phyloP scores from a whole-genome alignment of 495 filamentous ascomycete genomes.

The Tuber microsphaerosporum region DNA sequence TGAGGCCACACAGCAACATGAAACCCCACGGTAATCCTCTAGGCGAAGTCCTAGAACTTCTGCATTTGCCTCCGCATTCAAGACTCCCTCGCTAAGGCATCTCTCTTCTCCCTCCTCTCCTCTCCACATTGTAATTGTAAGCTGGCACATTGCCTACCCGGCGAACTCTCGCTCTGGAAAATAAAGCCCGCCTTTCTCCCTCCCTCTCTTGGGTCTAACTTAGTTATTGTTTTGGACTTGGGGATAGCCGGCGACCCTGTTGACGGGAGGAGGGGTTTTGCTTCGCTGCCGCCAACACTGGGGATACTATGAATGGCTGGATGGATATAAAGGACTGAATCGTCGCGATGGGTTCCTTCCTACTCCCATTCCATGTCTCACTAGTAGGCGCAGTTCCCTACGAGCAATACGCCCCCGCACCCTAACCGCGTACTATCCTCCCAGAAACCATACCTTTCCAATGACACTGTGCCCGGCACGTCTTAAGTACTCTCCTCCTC shows the following conservation, averaged over 20 bases:
- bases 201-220: neutral
- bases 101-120: neutral
- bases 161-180: neutral
- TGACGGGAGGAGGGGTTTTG: neutral
- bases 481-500: no score
- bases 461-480: no score
- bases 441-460: constrained; percentile 14
- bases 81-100: neutral
- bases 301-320: neutral
- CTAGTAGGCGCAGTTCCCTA: constrained; percentile 31
- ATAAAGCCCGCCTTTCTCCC: neutral
- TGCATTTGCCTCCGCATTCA: neutral
- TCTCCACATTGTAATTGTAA: neutral
- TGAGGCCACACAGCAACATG: neutral
- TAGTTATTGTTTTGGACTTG: neutral
- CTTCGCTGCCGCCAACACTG: neutral
- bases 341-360: neutral
- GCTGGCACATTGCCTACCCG: neutral
- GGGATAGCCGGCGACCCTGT: neutral
- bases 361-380: neutral
- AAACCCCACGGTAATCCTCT: neutral
- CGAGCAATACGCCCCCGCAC: constrained; percentile 47
- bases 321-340: neutral
- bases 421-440: constrained; percentile 41
- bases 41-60: neutral